Conservation (phyloP, 805 yeast species). For the Saccharomycopsis microspora region DNA sequence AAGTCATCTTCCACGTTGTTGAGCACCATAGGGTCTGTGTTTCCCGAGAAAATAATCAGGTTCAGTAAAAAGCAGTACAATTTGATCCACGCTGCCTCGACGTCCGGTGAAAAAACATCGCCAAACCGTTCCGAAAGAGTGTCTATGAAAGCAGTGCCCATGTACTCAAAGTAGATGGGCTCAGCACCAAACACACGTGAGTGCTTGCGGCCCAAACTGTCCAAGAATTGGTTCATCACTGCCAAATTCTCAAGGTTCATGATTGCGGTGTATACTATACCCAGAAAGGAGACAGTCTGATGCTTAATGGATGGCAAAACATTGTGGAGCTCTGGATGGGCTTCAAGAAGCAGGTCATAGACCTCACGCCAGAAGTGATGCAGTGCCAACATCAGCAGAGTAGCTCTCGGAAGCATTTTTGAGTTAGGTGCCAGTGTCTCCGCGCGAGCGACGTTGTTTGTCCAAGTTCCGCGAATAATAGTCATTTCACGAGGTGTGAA, state of each 20-base stretch:
- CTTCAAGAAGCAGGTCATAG: constrained; percentile 36
- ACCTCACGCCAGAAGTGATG: constrained; percentile 44
- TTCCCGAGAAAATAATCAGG: constrained; percentile 14
- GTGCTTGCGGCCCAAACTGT: constrained; percentile 42
- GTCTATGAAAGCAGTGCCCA: constrained; percentile 49
- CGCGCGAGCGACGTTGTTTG: constrained; percentile 7
- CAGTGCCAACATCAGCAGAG: constrained; percentile 24
- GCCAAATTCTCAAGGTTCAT: constrained; percentile 38
- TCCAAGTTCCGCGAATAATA: constrained; percentile 13
- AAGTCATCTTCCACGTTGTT: constrained; percentile 6
- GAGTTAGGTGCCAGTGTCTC: constrained; percentile 1
- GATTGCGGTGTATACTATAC: constrained; percentile 43
- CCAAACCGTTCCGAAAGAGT: constrained; percentile 41
- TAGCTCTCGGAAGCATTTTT: constrained; percentile 5
- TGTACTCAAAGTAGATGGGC: constrained; percentile 38
- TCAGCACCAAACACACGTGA: constrained; percentile 44
- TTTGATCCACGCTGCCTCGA: constrained; percentile 19
- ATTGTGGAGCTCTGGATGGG: constrained; percentile 34
- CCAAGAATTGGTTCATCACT: constrained; percentile 35
- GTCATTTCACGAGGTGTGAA: constrained; percentile 9
- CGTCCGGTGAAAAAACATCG: constrained; percentile 12
- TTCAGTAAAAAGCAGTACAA: constrained; percentile 21
- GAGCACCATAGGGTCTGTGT: constrained; percentile 1
- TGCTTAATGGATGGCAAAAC: constrained; percentile 44
- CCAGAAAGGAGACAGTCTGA: constrained; percentile 52